Conservation (phyloP, 2,329 filamentous ascomycete species). For the Botrytis galanthina region DNA sequence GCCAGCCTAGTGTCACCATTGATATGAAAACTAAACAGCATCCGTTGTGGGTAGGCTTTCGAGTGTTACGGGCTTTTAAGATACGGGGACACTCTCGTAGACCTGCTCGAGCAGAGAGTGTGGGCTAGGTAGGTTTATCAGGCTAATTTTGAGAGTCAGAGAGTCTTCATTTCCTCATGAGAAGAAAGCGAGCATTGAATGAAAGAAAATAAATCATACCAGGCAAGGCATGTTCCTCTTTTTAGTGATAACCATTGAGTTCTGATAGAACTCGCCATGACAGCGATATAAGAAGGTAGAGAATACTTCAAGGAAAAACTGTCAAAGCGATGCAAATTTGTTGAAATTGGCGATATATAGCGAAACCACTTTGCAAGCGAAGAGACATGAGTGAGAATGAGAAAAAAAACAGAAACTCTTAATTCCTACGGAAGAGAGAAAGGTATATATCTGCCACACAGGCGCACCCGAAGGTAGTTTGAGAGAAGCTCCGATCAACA, state of each 20-base stretch:
- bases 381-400: neutral
- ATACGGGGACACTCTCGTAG: neutral
- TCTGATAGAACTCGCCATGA: neutral
- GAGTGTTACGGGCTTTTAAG: neutral
- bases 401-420: neutral
- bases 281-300: neutral
- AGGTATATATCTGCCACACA: neutral
- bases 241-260: neutral
- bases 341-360: neutral
- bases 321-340: neutral
- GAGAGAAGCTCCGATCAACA: neutral
- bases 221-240: neutral
- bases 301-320: neutral
- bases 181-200: neutral
- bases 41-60: neutral
- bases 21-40: neutral
- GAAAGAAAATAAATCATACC: neutral
- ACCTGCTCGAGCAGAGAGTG: neutral
- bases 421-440: neutral
- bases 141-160: neutral
- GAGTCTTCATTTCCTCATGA: neutral
- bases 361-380: neutral
- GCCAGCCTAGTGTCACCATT: neutral
- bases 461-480: neutral
- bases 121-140: neutral